Evolutionary conservation across 371 early-diverging fungal species (phyloP).

Genomic region (Nosema muscidifuracis): DNA sequence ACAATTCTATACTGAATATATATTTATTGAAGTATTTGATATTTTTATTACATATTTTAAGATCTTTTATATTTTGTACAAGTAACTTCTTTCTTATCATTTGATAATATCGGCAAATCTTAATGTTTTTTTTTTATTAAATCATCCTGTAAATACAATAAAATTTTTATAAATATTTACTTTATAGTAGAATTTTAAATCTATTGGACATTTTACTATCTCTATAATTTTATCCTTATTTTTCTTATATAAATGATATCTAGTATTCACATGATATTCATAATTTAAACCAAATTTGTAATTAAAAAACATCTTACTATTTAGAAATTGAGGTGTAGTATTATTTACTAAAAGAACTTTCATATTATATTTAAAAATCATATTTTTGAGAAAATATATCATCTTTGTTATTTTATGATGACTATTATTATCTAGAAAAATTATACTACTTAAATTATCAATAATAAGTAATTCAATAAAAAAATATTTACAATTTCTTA

Average conservation of each 20-base stretch:
- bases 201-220: conserved; percentile 18
- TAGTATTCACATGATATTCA: conserved; percentile 35
- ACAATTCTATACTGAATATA: no score
- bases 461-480: conserved; percentile 18
- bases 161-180: neutral
- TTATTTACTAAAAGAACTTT: conserved; percentile 17
- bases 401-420: neutral
- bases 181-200: neutral
- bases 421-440: conserved; percentile 14
- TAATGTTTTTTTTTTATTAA: no score
- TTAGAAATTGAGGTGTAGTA: neutral
- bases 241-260: conserved; percentile 7
- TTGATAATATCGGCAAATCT: no score
- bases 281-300: conserved; percentile 27
- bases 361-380: conserved; percentile 12
- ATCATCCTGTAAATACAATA: no score
- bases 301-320: neutral
- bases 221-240: neutral
- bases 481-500: neutral
- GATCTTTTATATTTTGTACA: no score
- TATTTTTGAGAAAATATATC: conserved; percentile 20
- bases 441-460: conserved; percentile 22
- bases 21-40: no score
- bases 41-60: no score
- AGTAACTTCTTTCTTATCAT: no score